Evolutionary conservation across 225 moss, liverwort and hornwort genomes (phyloP).

Genomic region (Thuidium tamariscinum): DNA sequence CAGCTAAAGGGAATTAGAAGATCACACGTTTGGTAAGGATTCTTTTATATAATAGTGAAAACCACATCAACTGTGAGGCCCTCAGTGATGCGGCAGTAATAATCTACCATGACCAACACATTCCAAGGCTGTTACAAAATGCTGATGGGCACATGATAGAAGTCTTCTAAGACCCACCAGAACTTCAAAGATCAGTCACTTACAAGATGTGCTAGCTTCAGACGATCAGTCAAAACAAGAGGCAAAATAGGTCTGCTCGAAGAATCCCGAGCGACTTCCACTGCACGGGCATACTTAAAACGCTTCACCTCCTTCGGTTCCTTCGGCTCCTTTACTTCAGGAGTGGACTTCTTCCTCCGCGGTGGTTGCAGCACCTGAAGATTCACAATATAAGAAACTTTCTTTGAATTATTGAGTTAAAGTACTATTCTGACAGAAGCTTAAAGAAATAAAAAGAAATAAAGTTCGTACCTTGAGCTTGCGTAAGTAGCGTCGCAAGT

Average conservation of each 20-base stretch:
- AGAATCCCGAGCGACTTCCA: conserved; percentile 52
- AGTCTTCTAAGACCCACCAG: background rate
- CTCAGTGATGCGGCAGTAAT: background rate
- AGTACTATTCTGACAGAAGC: background rate
- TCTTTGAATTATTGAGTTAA: background rate
- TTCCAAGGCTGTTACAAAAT: background rate
- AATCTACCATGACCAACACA: background rate
- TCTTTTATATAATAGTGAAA: background rate
- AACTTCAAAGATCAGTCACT: conserved; percentile 5
- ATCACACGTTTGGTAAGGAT: background rate
- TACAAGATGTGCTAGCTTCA: conserved; percentile 52
- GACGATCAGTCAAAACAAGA: conserved; percentile 53
- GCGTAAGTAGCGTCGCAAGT: conserved; percentile 49
- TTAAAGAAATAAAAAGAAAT: background rate
- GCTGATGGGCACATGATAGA: background rate
- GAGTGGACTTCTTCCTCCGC: conserved; percentile 31
- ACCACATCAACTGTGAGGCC: background rate
- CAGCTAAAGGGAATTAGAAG: background rate
- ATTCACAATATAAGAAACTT: background rate
- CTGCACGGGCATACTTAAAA: conserved; percentile 53
- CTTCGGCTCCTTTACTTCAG: conserved; percentile 45
- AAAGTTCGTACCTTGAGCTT: conserved; percentile 42
- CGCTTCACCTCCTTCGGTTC: conserved; percentile 56
- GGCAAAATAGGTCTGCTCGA: conserved; percentile 64
- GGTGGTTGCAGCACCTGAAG: conserved; percentile 42